Conservation (phyloP, 1,284 basidiomycete genomes). For the Cryptococcus sp. region DNA sequence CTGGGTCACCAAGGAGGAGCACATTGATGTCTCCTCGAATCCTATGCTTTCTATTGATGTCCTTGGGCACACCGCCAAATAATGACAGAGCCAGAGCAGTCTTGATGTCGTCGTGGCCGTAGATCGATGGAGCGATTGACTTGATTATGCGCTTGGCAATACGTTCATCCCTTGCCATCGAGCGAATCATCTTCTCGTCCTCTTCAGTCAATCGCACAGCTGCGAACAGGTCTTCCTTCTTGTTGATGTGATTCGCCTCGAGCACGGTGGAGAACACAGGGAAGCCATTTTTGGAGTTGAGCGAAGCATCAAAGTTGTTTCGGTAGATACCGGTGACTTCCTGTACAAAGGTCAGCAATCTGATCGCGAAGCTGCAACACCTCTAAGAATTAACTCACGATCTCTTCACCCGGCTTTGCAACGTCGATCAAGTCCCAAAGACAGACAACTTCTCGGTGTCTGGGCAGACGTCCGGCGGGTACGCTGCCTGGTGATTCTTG, state of each 20-base stretch:
- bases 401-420: constrained; percentile 97
- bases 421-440: constrained; percentile 98
- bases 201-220: constrained; percentile 96
- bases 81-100: constrained; percentile 93
- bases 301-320: constrained; percentile 97
- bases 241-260: constrained; percentile 96
- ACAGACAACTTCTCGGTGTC: constrained; percentile 94
- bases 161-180: constrained; percentile 83
- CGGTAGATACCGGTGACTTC: constrained; percentile 97
- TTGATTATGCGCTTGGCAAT: constrained; percentile 97
- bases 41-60: constrained; percentile 93
- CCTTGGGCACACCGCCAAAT: constrained; percentile 91
- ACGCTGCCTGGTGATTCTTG: constrained; percentile 99
- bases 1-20: constrained; percentile 92
- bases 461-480: constrained; percentile 91
- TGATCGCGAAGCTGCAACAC: constrained; percentile 22
- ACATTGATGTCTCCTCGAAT: constrained; percentile 98
- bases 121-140: constrained; percentile 97
- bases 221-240: constrained; percentile 91
- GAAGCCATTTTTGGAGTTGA: constrained; percentile 99
- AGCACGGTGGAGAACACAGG: constrained; percentile 98
- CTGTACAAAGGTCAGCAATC: constrained; percentile 52
- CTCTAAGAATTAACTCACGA: constrained; percentile 60
- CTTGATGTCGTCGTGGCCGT: constrained; percentile 99
- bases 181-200: constrained; percentile 88